phyloP scores from a whole-genome alignment of 129 eudicot species.

The Pseudognaphalium luteoalbum region DNA sequence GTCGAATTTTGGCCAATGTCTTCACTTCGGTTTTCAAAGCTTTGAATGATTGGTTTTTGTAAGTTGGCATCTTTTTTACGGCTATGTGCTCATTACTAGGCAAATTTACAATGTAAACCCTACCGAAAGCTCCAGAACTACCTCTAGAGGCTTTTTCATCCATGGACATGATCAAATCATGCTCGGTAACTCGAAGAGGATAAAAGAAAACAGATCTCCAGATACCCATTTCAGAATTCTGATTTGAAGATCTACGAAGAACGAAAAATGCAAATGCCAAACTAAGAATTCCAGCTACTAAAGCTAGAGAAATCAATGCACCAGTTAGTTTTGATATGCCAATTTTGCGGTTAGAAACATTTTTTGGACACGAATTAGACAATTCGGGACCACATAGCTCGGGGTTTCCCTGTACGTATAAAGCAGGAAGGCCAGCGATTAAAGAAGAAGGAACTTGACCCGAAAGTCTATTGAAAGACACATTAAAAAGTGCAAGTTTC shows the following conservation, averaged over 20 bases:
- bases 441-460: constrained; percentile 66
- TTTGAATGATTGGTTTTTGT: constrained; percentile 63
- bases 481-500: constrained; percentile 93
- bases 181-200: constrained; percentile 72
- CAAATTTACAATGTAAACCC: constrained; percentile 62
- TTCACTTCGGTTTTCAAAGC: constrained; percentile 67
- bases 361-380: constrained; percentile 51
- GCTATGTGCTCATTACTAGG: constrained; percentile 87
- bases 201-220: constrained; percentile 90
- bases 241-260: constrained; percentile 41
- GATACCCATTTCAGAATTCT: constrained; percentile 41
- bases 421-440: constrained; percentile 85
- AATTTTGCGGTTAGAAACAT: constrained; percentile 31
- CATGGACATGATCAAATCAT: constrained; percentile 74
- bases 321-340: constrained; percentile 17
- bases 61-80: constrained; percentile 57
- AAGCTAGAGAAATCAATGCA: constrained; percentile 53
- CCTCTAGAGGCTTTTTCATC: constrained; percentile 65
- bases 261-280: constrained; percentile 45
- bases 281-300: constrained; percentile 44
- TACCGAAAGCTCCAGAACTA: constrained; percentile 66
- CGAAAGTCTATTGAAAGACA: constrained; percentile 73
- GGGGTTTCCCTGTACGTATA: constrained; percentile 83
- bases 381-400: constrained; percentile 71
- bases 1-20: constrained; percentile 74